Evolutionary conservation across 805 yeast species (phyloP).

Genomic region (Candida ulmi): DNA sequence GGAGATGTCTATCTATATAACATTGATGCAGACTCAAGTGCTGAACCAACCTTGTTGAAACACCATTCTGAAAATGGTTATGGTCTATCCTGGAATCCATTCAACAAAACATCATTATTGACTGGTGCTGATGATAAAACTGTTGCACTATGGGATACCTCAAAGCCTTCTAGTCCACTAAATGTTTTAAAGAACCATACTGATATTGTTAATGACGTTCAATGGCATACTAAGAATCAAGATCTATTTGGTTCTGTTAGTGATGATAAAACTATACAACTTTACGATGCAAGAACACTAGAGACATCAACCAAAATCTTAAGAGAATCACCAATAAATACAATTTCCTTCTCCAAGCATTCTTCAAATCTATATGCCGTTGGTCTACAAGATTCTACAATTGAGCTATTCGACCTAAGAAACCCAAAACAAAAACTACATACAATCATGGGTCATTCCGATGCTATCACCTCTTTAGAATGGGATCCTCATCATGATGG

Average conservation of each 20-base stretch:
- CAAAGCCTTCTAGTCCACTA: conserved; percentile 20
- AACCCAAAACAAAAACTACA: conserved; percentile 45
- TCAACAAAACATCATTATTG: conserved; percentile 41
- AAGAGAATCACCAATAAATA: conserved; percentile 43
- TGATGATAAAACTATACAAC: conserved; percentile 53
- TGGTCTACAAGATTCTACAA: conserved; percentile 64
- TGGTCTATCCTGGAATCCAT: conserved; percentile 64
- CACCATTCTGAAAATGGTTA: conserved; percentile 68
- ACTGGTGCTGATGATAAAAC: conserved; percentile 65
- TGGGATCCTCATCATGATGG: conserved; percentile 79
- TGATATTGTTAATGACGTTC: conserved; percentile 69
- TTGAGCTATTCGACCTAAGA: conserved; percentile 62
- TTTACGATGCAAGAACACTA: conserved; percentile 47
- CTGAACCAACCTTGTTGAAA: conserved; percentile 27
- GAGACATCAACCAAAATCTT: conserved; percentile 22
- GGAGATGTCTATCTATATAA: conserved; percentile 57
- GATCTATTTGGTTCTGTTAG: conserved; percentile 65
- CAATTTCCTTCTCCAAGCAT: conserved; percentile 60
- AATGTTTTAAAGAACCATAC: conserved; percentile 34
- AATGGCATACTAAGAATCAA: conserved; percentile 54
- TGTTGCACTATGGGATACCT: conserved; percentile 56
- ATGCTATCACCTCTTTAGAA: conserved; percentile 62
- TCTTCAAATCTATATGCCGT: conserved; percentile 57
- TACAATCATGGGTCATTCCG: conserved; percentile 77
- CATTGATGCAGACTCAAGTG: conserved; percentile 23